Evolutionary conservation across 306 rosid genomes (phyloP).

Genomic region (Gleditsia sinensis): DNA sequence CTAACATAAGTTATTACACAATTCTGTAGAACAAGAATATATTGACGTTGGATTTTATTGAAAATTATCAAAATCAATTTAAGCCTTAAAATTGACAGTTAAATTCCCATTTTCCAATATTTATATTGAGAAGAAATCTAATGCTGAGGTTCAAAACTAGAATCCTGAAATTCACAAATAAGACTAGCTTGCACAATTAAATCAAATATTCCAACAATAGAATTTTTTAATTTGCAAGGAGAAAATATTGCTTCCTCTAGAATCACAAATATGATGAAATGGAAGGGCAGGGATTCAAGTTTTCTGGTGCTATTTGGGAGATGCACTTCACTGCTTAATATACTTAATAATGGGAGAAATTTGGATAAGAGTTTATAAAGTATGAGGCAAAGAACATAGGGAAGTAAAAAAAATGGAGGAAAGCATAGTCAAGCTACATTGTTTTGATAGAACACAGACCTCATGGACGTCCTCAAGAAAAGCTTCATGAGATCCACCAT

Average conservation of each 20-base stretch:
- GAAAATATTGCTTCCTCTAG: neutral
- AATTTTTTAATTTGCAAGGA: neutral
- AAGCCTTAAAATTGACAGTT: neutral
- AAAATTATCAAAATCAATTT: neutral
- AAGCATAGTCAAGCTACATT: slow-evolving; percentile 5
- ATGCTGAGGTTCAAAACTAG: neutral
- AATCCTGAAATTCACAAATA: neutral
- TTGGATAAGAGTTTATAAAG: neutral
- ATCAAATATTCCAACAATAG: neutral
- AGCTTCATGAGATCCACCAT: slow-evolving; percentile 85
- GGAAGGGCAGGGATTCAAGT: neutral
- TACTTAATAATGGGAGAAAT: neutral
- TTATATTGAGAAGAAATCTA: neutral
- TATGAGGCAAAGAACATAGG: neutral
- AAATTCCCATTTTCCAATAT: neutral
- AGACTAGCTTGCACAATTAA: neutral
- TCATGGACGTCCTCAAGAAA: slow-evolving; percentile 92
- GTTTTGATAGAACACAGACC: slow-evolving; percentile 56
- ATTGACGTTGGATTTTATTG: neutral
- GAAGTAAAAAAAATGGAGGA: neutral
- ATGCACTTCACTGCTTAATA: neutral
- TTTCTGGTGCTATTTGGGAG: neutral
- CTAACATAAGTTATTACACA: neutral
- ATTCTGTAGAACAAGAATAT: neutral
- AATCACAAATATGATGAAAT: neutral